A percentile compares a stretch with the other conserved stretches of the same genome.
Conservation (phyloP, 2,329 filamentous ascomycete species). For the Aspergillus pseudotamarii region DNA sequence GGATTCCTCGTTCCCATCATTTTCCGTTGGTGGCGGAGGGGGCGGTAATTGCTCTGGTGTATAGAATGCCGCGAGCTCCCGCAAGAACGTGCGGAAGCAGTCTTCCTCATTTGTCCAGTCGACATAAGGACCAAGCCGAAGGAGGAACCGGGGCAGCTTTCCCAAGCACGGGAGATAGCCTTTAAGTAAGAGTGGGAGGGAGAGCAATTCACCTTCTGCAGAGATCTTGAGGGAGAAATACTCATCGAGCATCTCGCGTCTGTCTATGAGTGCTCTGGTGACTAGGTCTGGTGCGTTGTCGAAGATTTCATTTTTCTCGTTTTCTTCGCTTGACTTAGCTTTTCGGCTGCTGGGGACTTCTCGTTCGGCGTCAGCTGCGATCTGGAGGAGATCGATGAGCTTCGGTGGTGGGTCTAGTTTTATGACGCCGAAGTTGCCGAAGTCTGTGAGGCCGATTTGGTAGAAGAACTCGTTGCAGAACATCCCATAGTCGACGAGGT, state of each 20-base stretch:
- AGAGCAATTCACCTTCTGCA: slow-evolving; percentile 72
- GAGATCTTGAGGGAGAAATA: slow-evolving; percentile 90
- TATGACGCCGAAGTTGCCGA: slow-evolving; percentile 89
- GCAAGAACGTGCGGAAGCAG: slow-evolving; percentile 84
- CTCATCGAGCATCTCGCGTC: slow-evolving; percentile 83
- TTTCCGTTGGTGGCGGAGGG: slow-evolving; percentile 8
- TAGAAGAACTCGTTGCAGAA: slow-evolving; percentile 90
- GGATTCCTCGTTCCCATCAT: slow-evolving; percentile 10
- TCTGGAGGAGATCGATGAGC: slow-evolving; percentile 68
- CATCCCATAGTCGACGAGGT: slow-evolving; percentile 89
- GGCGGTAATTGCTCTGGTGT: slow-evolving; percentile 80
- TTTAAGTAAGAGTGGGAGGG: slow-evolving; percentile 82
- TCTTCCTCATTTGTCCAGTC: slow-evolving; percentile 81
- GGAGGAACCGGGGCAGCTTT: slow-evolving; percentile 85
- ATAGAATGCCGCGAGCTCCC: slow-evolving; percentile 86
- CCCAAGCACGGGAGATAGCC: slow-evolving; percentile 83
- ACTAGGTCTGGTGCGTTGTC: slow-evolving; percentile 68
- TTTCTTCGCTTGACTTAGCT: slow-evolving; percentile 19
- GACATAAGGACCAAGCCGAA: slow-evolving; percentile 84
- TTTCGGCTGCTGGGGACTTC: slow-evolving; percentile 21
- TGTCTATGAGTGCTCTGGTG: slow-evolving; percentile 68
- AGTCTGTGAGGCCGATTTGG: slow-evolving; percentile 90
- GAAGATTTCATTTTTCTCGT: slow-evolving; percentile 61
- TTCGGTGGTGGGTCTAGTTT: slow-evolving; percentile 75
- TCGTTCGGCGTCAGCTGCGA: slow-evolving; percentile 74